A percentile compares a stretch with the other conserved stretches of the same genome.
These are phyloP conservation scores for Neoscytalidium dimidiatum DNA, from an alignment of 2,329 filamentous ascomycete species.

Conservation along the genomic window DNA sequence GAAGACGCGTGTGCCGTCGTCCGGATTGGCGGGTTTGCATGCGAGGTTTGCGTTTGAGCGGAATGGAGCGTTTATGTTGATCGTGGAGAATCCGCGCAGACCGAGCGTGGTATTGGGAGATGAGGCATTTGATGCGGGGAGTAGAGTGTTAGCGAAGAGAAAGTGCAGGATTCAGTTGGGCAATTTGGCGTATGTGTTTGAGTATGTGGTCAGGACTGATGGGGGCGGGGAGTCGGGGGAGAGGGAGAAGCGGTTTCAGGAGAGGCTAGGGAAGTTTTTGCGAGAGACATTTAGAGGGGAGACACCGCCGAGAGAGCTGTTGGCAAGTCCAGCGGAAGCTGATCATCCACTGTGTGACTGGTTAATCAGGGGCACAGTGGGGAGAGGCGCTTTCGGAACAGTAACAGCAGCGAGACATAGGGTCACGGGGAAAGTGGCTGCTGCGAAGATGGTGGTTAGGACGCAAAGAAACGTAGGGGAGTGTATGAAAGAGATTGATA, in stretches of 20 bases:
- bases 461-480: not conserved
- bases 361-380: slow-evolving; percentile 2
- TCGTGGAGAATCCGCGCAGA: slow-evolving; percentile 1
- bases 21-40: not conserved
- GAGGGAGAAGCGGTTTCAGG: not conserved
- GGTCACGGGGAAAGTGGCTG: not conserved
- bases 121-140: not conserved
- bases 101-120: not conserved
- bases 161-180: not conserved
- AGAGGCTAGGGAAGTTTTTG: not conserved
- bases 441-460: slow-evolving; percentile 12
- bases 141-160: not conserved
- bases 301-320: not conserved
- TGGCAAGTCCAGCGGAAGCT: not conserved
- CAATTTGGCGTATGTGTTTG: slow-evolving; percentile 7
- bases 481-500: slow-evolving; percentile 7
- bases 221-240: not conserved
- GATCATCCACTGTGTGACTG: slow-evolving; percentile 6
- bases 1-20: not conserved
- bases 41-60: slow-evolving; percentile 2
- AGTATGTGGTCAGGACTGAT: not conserved
- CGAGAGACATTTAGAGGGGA: not conserved
- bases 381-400: slow-evolving; percentile 2
- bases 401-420: slow-evolving; percentile 4
- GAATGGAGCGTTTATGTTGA: slow-evolving; percentile 1